phyloP scores from a whole-genome alignment of 2,329 filamentous ascomycete genomes.

The Lachnum nothofagi region DNA sequence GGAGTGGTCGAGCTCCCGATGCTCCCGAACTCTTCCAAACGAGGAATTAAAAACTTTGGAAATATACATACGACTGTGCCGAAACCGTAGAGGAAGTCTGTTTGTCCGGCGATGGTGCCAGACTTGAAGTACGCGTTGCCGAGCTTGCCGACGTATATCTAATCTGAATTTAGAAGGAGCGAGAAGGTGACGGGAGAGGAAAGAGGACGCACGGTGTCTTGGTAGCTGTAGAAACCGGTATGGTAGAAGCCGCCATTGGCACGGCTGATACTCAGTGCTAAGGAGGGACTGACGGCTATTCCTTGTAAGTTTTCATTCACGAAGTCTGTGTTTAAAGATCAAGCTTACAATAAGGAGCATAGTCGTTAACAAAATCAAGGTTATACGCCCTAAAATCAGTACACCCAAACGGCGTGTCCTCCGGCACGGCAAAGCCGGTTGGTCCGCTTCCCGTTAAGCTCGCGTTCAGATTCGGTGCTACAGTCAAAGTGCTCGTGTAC shows the following conservation, averaged over 20 bases:
- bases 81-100: conserved; percentile 65
- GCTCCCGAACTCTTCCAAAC: too few relatives aligned
- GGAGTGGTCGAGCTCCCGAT: too few relatives aligned
- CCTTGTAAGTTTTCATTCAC: conserved; percentile 1
- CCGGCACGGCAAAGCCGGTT: conserved; percentile 56
- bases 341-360: conserved; percentile 36
- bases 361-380: conserved; percentile 60
- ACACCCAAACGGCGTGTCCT: conserved; percentile 58
- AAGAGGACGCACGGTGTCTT: conserved; percentile 51
- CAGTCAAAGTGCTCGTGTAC: conserved; percentile 55
- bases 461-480: conserved; percentile 59
- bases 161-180: not conserved
- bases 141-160: conserved; percentile 61
- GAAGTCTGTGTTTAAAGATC: not conserved
- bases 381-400: conserved; percentile 62
- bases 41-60: too few relatives aligned
- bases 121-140: conserved; percentile 62
- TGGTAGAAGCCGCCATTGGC: conserved; percentile 65
- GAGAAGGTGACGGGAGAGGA: not conserved
- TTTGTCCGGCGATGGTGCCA: conserved; percentile 57
- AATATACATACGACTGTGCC: conserved; percentile 1
- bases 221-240: conserved; percentile 61
- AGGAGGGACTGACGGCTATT: conserved; percentile 47
- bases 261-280: conserved; percentile 56
- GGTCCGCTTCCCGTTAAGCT: conserved; percentile 58